Base-by-base conservation (phyloP, 1,284 basidiomycete species). In the Cryptococcus sp. region DNA sequence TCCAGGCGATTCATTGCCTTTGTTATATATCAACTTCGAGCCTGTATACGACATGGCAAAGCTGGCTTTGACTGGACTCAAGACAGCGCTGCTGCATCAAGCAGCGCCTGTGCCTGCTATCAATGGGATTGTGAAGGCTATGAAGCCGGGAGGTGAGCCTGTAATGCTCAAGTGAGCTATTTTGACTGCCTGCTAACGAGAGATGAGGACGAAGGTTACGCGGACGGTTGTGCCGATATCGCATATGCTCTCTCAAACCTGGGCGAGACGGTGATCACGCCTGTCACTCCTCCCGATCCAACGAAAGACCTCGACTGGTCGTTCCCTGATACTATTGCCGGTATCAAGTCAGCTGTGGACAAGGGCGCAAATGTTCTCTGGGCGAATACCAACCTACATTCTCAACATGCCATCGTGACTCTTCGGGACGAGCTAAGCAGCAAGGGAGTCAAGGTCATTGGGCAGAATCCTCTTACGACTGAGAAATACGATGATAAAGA, bases 401-500 rank as follows among this genome's bases (percentile, higher is more conserved):
- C 69, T 4, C 46, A 52, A n/a, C 70, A 72, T 56, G 53, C 70
- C 11, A 46, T 74, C 7, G 66, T 69, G 8, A 43, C 54, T 25
- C 50, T 67, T 13, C 47, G 47, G 20, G 46, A 58, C 0, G 62
- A 68, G 41, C 43, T 67, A 1, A 43, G 25, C 3, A 39, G 46
- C 5, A 52, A 38, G 20, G 48, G 50, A 7, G 57, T 69, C 11
- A 49, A 61, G n/a, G 59, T 68, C 48, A 57, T 72, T 4, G 72
- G 68, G 0, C 68, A 68, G 48, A 62, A 62, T 20, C 66, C 65
- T 0, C 23, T 57, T 5, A 54, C 62, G 38, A 61, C 59, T 6
- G 70, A 74, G 49, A 61, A 61, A 39, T 70, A 49, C 34, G 72
- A 74, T 37, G 72, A 72, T 51, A 74, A 74, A 46, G 68, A 62